phyloP scores from a whole-genome alignment of 345 rosid genomes.

The Citrus mangshanensis region DNA sequence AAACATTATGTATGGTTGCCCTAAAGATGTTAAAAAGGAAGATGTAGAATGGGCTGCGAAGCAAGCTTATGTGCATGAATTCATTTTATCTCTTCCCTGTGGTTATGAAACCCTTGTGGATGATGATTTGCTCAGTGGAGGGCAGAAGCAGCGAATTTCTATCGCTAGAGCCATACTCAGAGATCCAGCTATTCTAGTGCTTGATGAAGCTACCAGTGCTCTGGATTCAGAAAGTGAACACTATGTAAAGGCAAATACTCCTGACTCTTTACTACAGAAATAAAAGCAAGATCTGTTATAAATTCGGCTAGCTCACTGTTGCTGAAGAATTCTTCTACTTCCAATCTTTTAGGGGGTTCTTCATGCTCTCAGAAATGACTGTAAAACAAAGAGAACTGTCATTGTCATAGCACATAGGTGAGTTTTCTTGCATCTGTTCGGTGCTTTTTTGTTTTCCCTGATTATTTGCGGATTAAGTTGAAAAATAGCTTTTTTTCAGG shows the following conservation, averaged over 20 bases:
- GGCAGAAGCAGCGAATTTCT: conserved; percentile 60
- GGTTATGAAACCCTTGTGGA: conserved; percentile 60
- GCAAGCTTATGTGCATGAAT: conserved; percentile 61
- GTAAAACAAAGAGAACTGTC: conserved; percentile 29
- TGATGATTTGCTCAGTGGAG: conserved; percentile 49
- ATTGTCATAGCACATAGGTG: conserved; percentile 47
- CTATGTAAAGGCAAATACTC: conserved; percentile 30
- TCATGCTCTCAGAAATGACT: conserved; percentile 23
- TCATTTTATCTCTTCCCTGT: conserved; percentile 55
- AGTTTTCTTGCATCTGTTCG: not conserved
- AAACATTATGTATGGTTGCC: conserved; percentile 45
- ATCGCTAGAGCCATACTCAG: conserved; percentile 56
- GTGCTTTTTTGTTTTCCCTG: not conserved
- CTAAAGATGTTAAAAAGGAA: conserved; percentile 23
- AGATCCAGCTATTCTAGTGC: conserved; percentile 49
- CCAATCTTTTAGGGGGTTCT: conserved; percentile 21
- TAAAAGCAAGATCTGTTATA: not conserved
- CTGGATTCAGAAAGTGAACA: conserved; percentile 46
- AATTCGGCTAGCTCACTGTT: not conserved
- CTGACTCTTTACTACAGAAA: not conserved
- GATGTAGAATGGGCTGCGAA: conserved; percentile 43
- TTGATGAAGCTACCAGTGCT: conserved; percentile 68
- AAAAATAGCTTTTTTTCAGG: conserved; percentile 19
- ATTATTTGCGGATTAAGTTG: not conserved
- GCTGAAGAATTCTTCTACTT: conserved; percentile 6